A percentile compares a stretch with the other conserved stretches of the same genome.
Conservation (phyloP, 148 eudicot genomes). For the Arbutus unedo region DNA sequence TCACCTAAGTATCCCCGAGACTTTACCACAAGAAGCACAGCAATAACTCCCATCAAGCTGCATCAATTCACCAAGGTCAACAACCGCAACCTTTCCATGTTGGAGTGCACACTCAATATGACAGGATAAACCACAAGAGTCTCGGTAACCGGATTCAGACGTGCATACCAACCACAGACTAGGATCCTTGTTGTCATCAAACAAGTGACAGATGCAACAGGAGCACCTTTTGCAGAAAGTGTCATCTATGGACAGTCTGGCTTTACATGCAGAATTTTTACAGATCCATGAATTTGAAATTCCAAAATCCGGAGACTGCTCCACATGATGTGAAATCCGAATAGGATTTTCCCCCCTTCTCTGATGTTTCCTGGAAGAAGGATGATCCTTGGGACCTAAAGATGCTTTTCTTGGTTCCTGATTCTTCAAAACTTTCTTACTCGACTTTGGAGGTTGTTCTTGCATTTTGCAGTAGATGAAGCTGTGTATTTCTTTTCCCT, state of each 20-base stretch:
- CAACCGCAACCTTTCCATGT: conserved; percentile 69
- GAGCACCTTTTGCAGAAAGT: conserved; percentile 91
- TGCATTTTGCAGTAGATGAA: conserved; percentile 39
- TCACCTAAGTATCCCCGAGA: conserved; percentile 81
- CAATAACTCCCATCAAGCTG: conserved; percentile 87
- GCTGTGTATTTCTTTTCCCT: conserved; percentile 29
- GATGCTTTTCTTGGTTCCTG: conserved; percentile 37
- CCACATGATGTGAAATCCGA: conserved; percentile 26
- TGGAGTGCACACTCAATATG: conserved; percentile 88
- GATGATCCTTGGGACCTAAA: conserved; percentile 27
- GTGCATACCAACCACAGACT: conserved; percentile 89
- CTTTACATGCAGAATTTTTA: conserved; percentile 83
- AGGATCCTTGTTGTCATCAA: conserved; percentile 93
- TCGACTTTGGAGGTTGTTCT: conserved; percentile 38
- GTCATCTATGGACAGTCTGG: conserved; percentile 50
- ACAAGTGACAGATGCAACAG: conserved; percentile 79
- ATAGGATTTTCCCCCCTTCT: conserved; percentile 47
- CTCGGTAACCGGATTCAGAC: conserved; percentile 49
- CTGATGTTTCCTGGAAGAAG: conserved; percentile 35
- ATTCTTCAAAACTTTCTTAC: conserved; percentile 37
- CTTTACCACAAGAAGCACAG: conserved; percentile 94
- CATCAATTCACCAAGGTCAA: conserved; percentile 67
- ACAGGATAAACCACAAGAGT: conserved; percentile 78
- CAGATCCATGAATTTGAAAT: conserved; percentile 54
- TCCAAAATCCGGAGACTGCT: conserved; percentile 31